Evolutionary conservation across 495 filamentous ascomycete species (phyloP).

Genomic region (Aspergillus incahuasiensis): DNA sequence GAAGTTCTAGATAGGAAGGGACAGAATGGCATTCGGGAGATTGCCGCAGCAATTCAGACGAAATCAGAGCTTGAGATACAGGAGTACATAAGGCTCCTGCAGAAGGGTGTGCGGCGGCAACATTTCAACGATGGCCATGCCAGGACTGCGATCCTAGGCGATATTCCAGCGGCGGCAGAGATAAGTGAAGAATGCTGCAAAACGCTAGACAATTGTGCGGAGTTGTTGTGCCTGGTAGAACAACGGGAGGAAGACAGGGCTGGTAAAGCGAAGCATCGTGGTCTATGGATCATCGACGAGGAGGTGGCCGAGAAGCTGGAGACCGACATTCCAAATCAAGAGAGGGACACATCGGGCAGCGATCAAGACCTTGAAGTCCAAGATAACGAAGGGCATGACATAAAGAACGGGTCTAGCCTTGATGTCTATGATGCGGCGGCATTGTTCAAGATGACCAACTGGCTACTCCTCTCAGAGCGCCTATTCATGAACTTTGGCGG

Average conservation of each 20-base stretch:
- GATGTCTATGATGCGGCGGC: slow-evolving; percentile 45
- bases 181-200: slow-evolving; percentile 59
- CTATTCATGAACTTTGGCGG: slow-evolving; percentile 76
- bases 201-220: slow-evolving; percentile 64
- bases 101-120: slow-evolving; percentile 39
- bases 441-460: slow-evolving; percentile 55
- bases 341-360: neutral
- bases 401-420: neutral
- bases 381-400: slow-evolving; percentile 15
- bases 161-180: slow-evolving; percentile 71
- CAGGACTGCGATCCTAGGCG: slow-evolving; percentile 23
- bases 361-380: neutral
- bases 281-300: slow-evolving; percentile 52
- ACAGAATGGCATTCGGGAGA: slow-evolving; percentile 50
- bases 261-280: slow-evolving; percentile 52
- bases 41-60: slow-evolving; percentile 59
- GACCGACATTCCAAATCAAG: neutral
- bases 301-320: slow-evolving; percentile 39
- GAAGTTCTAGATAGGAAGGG: slow-evolving; percentile 58
- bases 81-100: slow-evolving; percentile 60
- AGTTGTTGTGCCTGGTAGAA: slow-evolving; percentile 54
- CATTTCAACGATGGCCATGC: slow-evolving; percentile 22
- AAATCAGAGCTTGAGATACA: slow-evolving; percentile 73
- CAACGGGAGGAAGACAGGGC: slow-evolving; percentile 48
- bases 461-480: slow-evolving; percentile 59